Percentiles rank a stretch among this genome's conserved stretches.
Conservation (phyloP, 2,329 filamentous ascomycete species). For the Alternaria ventricosa region DNA sequence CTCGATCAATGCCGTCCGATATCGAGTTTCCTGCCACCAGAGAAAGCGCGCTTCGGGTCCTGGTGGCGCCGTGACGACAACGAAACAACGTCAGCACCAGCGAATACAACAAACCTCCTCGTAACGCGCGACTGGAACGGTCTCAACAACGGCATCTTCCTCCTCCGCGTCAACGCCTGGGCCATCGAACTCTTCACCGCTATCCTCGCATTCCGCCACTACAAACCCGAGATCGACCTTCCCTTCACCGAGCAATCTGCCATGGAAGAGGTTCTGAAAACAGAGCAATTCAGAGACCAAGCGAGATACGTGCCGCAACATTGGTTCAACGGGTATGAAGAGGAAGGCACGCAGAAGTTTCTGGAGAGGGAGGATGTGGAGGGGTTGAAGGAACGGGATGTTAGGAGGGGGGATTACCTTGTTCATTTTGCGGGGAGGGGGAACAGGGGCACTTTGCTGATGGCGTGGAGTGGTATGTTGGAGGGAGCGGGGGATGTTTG, state of each 20-base stretch:
- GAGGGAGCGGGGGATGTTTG: conserved; percentile 28
- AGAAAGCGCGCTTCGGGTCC: conserved; percentile 21
- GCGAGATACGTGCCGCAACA: conserved; percentile 49
- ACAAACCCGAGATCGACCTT: conserved; percentile 45
- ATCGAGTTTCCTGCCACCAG: conserved; percentile 48
- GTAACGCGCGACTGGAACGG: conserved; percentile 51
- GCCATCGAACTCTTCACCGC: conserved; percentile 48
- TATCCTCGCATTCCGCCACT: conserved; percentile 50
- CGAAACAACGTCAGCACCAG: background rate
- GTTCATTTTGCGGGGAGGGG: conserved; percentile 53
- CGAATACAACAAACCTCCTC: conserved; percentile 40
- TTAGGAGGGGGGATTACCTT: conserved; percentile 51
- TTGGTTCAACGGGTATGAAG: conserved; percentile 54
- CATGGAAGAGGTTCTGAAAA: conserved; percentile 49
- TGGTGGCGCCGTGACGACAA: conserved; percentile 16
- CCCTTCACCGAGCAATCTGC: conserved; percentile 51
- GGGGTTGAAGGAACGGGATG: conserved; percentile 45
- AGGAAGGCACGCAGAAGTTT: conserved; percentile 32
- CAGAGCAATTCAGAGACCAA: conserved; percentile 40
- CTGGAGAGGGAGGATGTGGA: conserved; percentile 40
- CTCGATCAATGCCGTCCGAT: conserved; percentile 52
- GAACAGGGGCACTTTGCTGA: conserved; percentile 44
- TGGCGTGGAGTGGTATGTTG: conserved; percentile 40
- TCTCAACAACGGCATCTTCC: conserved; percentile 54
- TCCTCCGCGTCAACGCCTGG: conserved; percentile 51